These are phyloP conservation scores for Zoysia japonica DNA, from an alignment of 176 grass and related monocot genomes.

Conservation along the genomic window DNA sequence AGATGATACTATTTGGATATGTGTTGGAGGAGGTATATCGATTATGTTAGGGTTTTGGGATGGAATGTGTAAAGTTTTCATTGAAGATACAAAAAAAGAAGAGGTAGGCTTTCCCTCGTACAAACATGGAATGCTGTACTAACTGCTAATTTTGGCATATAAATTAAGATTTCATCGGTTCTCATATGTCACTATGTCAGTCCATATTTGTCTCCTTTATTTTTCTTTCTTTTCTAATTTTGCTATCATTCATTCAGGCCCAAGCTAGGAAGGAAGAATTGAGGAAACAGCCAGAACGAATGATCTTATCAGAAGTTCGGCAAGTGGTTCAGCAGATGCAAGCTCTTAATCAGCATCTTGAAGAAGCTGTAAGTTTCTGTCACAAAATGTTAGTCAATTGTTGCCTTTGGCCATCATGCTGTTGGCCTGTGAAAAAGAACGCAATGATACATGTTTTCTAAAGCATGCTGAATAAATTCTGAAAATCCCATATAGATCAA, in stretches of 20 bases:
- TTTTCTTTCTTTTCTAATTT: background rate
- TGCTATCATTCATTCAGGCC: slow-evolving; percentile 48
- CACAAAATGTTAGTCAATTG: slow-evolving; percentile 6
- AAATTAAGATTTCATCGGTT: slow-evolving; percentile 12
- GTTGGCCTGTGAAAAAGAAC: background rate
- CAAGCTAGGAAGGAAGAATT: slow-evolving; percentile 64
- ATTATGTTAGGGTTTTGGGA: background rate
- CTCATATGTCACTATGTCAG: background rate
- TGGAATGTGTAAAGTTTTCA: background rate
- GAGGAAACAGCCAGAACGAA: slow-evolving; percentile 62
- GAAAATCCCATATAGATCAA: background rate
- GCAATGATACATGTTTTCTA: background rate
- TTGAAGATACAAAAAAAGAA: background rate
- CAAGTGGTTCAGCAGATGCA: slow-evolving; percentile 92
- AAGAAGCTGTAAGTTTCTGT: slow-evolving; percentile 79
- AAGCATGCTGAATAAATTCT: background rate
- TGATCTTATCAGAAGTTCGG: slow-evolving; percentile 82
- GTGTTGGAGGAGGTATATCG: no score
- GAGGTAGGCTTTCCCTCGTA: background rate
- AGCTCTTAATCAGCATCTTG: slow-evolving; percentile 73
- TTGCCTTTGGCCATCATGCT: slow-evolving; percentile 13
- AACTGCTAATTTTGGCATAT: slow-evolving; percentile 6
- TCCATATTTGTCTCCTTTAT: background rate
- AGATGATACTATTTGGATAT: background rate
- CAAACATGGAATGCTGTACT: background rate